These are phyloP conservation scores for Hortiboletus campestris DNA, from an alignment of 768 basidiomycete species.

Conservation along the genomic window DNA sequence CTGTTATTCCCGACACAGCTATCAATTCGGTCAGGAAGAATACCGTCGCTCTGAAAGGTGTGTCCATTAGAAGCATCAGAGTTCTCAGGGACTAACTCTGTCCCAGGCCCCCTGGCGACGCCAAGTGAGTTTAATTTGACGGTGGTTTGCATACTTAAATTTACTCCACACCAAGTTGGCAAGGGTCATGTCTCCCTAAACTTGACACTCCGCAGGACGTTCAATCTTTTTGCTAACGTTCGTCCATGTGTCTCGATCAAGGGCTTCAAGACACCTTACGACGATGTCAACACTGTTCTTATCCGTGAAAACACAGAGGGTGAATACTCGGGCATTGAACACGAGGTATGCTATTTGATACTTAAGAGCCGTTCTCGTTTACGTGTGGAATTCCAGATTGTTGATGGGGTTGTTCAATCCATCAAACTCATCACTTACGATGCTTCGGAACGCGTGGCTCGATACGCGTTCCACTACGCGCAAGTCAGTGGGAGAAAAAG, in stretches of 20 bases:
- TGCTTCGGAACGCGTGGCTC: slow-evolving; percentile 96
- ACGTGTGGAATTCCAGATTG: slow-evolving; percentile 52
- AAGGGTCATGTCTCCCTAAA: slow-evolving; percentile 99
- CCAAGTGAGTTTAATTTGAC: slow-evolving; percentile 65
- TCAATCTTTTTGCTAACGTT: slow-evolving; percentile 98
- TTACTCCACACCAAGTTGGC: slow-evolving; percentile 62
- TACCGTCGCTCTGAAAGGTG: slow-evolving; percentile 96
- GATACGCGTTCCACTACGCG: slow-evolving; percentile 99
- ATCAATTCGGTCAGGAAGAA: slow-evolving; percentile 93
- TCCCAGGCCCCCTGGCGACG: slow-evolving; percentile 87
- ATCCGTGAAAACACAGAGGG: slow-evolving; percentile 99
- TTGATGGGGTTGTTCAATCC: slow-evolving; percentile 98
- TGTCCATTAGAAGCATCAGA: slow-evolving; percentile 13
- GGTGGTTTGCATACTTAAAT: slow-evolving; percentile 3
- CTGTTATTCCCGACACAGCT: slow-evolving; percentile 90
- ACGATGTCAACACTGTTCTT: slow-evolving; percentile 95
- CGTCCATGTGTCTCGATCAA: slow-evolving; percentile 94
- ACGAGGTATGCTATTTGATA: slow-evolving; percentile 62
- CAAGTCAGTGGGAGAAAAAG: slow-evolving; percentile 79
- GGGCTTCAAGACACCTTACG: slow-evolving; percentile 98
- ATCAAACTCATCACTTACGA: slow-evolving; percentile 99
- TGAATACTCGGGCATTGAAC: slow-evolving; percentile 99
- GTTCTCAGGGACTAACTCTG: slow-evolving; percentile 9
- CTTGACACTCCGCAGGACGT: slow-evolving; percentile 93
- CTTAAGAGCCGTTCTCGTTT: slow-evolving; percentile 8